A percentile compares a stretch with the other conserved stretches of the same genome.
Conservation (phyloP, 2,329 filamentous ascomycete species). For the Ophiostoma quercus region DNA sequence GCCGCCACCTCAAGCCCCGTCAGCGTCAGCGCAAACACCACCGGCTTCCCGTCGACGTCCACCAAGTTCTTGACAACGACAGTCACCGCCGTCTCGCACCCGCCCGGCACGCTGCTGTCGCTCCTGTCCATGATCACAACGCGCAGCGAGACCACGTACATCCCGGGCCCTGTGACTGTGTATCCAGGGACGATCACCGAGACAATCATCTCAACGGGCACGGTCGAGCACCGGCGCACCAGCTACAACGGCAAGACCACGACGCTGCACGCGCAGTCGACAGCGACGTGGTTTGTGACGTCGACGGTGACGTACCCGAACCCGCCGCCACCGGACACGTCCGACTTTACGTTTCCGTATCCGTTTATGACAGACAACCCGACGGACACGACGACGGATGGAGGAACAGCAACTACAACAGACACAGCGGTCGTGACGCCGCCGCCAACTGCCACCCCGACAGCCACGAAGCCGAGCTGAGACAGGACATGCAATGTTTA, state of each 20-base stretch:
- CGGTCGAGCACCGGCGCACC: constrained; percentile 21
- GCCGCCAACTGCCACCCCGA: background rate
- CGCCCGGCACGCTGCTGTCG: background rate
- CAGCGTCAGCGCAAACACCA: background rate
- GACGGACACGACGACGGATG: background rate
- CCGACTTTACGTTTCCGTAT: too few species aligned
- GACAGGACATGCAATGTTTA: background rate
- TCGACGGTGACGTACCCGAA: background rate
- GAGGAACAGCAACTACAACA: background rate
- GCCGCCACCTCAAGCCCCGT: too few species aligned
- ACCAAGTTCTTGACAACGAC: background rate
- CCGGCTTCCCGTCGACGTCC: background rate
- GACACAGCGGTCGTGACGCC: background rate
- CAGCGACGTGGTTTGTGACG: background rate
- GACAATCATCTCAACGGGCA: constrained; percentile 16
- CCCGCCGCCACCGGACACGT: too few species aligned
- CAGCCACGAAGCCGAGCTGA: background rate
- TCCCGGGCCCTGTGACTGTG: background rate
- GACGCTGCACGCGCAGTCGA: constrained; percentile 18
- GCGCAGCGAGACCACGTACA: background rate
- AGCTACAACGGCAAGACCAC: constrained; percentile 21
- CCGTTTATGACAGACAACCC: too few species aligned
- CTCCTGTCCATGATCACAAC: background rate
- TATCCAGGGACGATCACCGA: background rate
- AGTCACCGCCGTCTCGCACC: background rate